Percentiles rank a stretch among this genome's conserved stretches.
These are phyloP conservation scores for Crithidia brevicula DNA, from an alignment of 208 protist species.

Conservation along the genomic window DNA sequence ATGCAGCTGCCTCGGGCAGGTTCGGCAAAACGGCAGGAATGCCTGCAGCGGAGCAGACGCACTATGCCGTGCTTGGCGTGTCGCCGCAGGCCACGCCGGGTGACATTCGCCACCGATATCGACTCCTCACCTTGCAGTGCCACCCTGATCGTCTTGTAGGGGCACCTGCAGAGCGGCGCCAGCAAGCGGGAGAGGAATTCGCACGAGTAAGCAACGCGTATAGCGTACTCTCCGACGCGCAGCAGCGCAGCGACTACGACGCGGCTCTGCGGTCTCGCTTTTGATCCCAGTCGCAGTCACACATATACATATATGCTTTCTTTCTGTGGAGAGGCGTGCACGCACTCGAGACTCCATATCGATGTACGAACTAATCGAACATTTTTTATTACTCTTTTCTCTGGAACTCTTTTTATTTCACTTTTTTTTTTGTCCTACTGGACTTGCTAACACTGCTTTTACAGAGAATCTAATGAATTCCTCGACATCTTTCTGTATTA, in stretches of 20 bases:
- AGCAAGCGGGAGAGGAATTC: conserved; percentile 77
- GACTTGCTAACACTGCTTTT: too few species aligned
- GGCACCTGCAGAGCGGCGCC: conserved; percentile 38
- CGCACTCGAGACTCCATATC: too few species aligned
- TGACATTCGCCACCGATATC: conserved; percentile 68
- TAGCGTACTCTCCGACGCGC: conserved; percentile 91
- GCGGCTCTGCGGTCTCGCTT: conserved; percentile 28
- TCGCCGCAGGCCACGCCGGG: conserved; percentile 29
- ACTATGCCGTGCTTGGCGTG: conserved; percentile 79
- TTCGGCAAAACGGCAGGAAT: neutral
- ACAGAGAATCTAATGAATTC: too few species aligned
- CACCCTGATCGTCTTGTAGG: conserved; percentile 82
- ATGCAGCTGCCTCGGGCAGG: neutral
- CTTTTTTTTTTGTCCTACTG: neutral
- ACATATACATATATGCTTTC: too few species aligned
- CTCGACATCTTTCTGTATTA: too few species aligned
- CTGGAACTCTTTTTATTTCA: neutral
- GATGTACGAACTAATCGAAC: too few species aligned
- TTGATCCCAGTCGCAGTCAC: too few species aligned
- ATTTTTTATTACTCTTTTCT: neutral
- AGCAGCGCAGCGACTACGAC: conserved; percentile 95
- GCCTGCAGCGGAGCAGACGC: conserved; percentile 21
- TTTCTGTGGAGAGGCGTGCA: too few species aligned
- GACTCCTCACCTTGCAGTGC: conserved; percentile 67
- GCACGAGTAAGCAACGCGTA: conserved; percentile 96